phyloP scores from a whole-genome alignment of 2,329 filamentous ascomycete species.

The Simplicillium aogashimaense region DNA sequence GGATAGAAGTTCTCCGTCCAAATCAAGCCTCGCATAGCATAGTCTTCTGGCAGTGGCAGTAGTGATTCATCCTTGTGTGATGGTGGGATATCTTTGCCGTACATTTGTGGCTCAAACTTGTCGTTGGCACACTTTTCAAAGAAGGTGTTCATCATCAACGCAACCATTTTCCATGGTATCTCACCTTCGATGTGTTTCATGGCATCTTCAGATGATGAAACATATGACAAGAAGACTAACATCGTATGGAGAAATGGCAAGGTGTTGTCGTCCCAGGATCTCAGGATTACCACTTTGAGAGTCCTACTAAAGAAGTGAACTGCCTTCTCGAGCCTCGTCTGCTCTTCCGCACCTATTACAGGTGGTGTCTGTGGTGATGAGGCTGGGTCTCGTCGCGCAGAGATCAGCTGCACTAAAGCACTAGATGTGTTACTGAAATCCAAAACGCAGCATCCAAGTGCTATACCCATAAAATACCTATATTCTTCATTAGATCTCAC shows the following conservation, averaged over 20 bases:
- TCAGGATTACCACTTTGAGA: constrained; percentile 34
- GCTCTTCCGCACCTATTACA: constrained; percentile 14
- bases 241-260: constrained; percentile 54
- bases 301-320: constrained; percentile 31
- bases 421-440: constrained; percentile 15
- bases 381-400: constrained; percentile 31
- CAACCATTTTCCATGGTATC: constrained; percentile 42
- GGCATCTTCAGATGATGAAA: constrained; percentile 29
- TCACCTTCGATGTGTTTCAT: constrained; percentile 31
- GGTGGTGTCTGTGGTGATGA: constrained; percentile 15
- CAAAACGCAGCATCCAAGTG: constrained; percentile 19
- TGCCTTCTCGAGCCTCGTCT: constrained; percentile 21
- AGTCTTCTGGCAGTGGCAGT: constrained; percentile 59
- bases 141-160: constrained; percentile 26
- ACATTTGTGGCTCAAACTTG: constrained; percentile 23
- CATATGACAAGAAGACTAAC: constrained; percentile 45
- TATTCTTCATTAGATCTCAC: neutral
- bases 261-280: constrained; percentile 47
- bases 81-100: constrained; percentile 11
- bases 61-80: constrained; percentile 15
- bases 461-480: constrained; percentile 23
- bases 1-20: constrained; percentile 53
- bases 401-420: no score
- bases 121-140: constrained; percentile 10
- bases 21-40: constrained; percentile 51